These are phyloP conservation scores for Aspergillus fijiensis DNA, from an alignment of 2,329 filamentous ascomycete genomes.

Conservation along the genomic window DNA sequence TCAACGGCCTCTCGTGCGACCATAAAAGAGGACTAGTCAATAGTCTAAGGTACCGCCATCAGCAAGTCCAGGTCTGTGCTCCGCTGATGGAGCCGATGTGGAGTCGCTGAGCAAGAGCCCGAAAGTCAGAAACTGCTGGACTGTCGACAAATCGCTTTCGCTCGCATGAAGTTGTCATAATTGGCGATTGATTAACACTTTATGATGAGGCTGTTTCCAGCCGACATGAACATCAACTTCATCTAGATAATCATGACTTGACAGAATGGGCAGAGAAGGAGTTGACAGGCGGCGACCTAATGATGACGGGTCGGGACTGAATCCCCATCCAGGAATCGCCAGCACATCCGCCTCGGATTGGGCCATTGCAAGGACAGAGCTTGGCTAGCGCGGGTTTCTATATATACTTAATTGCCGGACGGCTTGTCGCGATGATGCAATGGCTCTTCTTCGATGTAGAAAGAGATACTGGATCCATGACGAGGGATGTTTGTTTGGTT, in stretches of 20 bases:
- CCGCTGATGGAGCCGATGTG: background rate
- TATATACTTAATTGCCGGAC: constrained; percentile 1
- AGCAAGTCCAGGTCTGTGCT: constrained; percentile 2
- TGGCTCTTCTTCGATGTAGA: background rate
- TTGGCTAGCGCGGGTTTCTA: constrained; percentile 5
- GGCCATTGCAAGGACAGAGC: constrained; percentile 2
- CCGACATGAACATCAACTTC: background rate
- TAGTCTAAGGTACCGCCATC: background rate
- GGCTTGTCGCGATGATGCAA: constrained; percentile 6
- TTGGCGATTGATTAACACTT: too few species aligned
- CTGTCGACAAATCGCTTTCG: background rate
- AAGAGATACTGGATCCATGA: background rate
- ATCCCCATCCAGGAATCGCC: constrained; percentile 3
- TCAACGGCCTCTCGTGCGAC: constrained; percentile 3
- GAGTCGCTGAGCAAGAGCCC: background rate
- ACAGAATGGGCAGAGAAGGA: background rate
- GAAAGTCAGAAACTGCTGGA: background rate
- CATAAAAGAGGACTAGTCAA: background rate
- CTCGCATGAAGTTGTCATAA: too few species aligned
- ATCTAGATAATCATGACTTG: background rate
- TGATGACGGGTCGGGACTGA: constrained; percentile 4
- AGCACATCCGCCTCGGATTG: constrained; percentile 8
- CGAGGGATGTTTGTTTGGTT: background rate
- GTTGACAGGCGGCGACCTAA: constrained; percentile 2
- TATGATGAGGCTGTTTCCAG: too few species aligned